phyloP scores from a whole-genome alignment of 352 stramenopile genomes.

The Phytophthora uliginosa region DNA sequence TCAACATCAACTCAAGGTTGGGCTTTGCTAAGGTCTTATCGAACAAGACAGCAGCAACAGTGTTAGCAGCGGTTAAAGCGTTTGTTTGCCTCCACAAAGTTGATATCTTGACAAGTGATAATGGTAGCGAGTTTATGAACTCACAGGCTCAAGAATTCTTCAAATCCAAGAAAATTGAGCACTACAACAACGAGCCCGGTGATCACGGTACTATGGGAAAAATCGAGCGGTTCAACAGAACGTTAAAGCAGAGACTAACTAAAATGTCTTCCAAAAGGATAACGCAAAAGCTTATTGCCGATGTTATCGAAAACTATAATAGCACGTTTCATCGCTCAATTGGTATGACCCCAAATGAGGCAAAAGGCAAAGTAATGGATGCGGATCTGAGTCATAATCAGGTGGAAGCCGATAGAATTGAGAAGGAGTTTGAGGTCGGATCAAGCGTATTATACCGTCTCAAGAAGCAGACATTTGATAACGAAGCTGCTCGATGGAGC shows the following conservation, averaged over 20 bases:
- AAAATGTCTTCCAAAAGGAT: slow-evolving; percentile 24
- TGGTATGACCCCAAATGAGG: slow-evolving; percentile 32
- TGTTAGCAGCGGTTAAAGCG: slow-evolving; percentile 35
- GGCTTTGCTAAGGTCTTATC: slow-evolving; percentile 41
- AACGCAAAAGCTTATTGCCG: slow-evolving; percentile 33
- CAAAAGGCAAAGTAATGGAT: slow-evolving; percentile 36
- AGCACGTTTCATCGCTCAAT: slow-evolving; percentile 38
- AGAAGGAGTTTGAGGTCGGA: slow-evolving; percentile 23
- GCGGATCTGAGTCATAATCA: slow-evolving; percentile 35
- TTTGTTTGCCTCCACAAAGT: background rate
- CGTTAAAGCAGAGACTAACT: slow-evolving; percentile 43
- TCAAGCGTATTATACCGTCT: slow-evolving; percentile 23
- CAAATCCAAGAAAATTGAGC: slow-evolving; percentile 41
- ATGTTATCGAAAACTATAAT: slow-evolving; percentile 51
- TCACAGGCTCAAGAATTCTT: slow-evolving; percentile 33
- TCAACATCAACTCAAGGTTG: slow-evolving; percentile 50
- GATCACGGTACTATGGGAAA: slow-evolving; percentile 54
- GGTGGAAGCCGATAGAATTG: slow-evolving; percentile 13
- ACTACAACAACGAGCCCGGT: slow-evolving; percentile 51
- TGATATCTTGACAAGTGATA: slow-evolving; percentile 38
- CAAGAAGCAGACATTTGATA: slow-evolving; percentile 33
- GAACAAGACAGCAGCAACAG: slow-evolving; percentile 39
- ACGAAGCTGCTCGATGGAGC: slow-evolving; percentile 33
- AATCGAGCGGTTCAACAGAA: slow-evolving; percentile 57
- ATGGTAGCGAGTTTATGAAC: slow-evolving; percentile 54